These are phyloP conservation scores for Pestalotiopsis fici DNA, from an alignment of 2,329 filamentous ascomycete species.

Conservation along the genomic window DNA sequence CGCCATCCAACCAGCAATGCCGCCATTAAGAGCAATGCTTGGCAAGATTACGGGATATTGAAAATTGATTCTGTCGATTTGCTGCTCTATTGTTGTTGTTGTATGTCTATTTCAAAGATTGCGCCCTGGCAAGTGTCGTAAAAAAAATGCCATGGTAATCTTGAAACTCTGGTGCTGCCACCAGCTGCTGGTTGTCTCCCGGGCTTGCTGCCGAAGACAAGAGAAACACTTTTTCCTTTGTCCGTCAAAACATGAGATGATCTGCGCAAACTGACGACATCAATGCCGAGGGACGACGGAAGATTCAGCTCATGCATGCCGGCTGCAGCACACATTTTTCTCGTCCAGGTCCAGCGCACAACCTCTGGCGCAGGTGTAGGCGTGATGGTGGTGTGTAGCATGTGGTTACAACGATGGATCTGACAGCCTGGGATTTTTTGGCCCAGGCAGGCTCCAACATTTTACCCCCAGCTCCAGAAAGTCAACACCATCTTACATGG, in stretches of 20 bases:
- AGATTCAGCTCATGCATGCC: slow-evolving; percentile 5
- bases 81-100: not conserved
- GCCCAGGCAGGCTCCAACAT: not conserved
- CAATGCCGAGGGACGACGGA: not conserved
- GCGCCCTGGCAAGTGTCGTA: too few relatives aligned
- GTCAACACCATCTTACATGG: too few relatives aligned
- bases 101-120: not conserved
- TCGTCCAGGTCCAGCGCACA: not conserved
- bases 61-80: not conserved
- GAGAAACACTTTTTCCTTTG: too few relatives aligned
- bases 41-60: not conserved
- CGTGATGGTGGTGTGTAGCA: not conserved
- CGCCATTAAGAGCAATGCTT: not conserved
- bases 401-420: not conserved
- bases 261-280: not conserved
- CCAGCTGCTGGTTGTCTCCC: not conserved
- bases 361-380: not conserved
- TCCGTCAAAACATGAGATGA: not conserved
- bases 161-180: not conserved
- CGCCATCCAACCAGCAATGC: slow-evolving; percentile 4
- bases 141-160: too few relatives aligned
- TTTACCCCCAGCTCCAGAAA: not conserved
- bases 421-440: not conserved
- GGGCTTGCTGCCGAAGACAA: not conserved
- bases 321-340: not conserved